Evolutionary conservation across 192 early-diverging fungal species (phyloP).

Genomic region (Geosiphon pyriformis): DNA sequence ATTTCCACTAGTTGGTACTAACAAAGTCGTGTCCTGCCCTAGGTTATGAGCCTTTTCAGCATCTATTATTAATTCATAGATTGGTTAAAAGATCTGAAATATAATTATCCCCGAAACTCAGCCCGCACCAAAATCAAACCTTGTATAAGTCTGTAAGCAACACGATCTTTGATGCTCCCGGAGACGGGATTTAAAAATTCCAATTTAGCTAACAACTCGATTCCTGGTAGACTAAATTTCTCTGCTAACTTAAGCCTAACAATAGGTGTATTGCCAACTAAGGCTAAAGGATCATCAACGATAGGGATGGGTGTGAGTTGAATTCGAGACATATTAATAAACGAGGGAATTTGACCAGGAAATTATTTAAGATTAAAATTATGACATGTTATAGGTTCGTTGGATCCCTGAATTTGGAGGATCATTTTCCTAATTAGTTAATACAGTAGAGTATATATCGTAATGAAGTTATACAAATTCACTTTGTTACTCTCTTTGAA

Average conservation of each 20-base stretch:
- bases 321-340: too few species aligned
- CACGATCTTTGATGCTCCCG: constrained; percentile 69
- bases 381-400: too few species aligned
- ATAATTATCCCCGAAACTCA: background rate
- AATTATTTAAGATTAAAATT: too few species aligned
- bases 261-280: constrained; percentile 61
- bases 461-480: too few species aligned
- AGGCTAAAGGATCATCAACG: too few species aligned
- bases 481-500: too few species aligned
- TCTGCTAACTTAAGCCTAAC: constrained; percentile 36
- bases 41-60: constrained; percentile 27
- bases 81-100: background rate
- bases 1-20: constrained; percentile 70
- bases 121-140: constrained; percentile 18
- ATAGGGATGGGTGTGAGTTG: too few species aligned
- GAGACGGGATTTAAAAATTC: constrained; percentile 67
- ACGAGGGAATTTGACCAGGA: too few species aligned
- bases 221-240: constrained; percentile 20
- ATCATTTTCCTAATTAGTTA: too few species aligned
- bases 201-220: constrained; percentile 65
- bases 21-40: constrained; percentile 39
- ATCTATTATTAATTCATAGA: background rate
- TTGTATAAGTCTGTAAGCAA: constrained; percentile 51
- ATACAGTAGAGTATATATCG: too few species aligned
- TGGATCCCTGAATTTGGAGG: too few species aligned